Base-by-base conservation (phyloP, 371 early-diverging fungal species). In the Mortierella sp. region DNA sequence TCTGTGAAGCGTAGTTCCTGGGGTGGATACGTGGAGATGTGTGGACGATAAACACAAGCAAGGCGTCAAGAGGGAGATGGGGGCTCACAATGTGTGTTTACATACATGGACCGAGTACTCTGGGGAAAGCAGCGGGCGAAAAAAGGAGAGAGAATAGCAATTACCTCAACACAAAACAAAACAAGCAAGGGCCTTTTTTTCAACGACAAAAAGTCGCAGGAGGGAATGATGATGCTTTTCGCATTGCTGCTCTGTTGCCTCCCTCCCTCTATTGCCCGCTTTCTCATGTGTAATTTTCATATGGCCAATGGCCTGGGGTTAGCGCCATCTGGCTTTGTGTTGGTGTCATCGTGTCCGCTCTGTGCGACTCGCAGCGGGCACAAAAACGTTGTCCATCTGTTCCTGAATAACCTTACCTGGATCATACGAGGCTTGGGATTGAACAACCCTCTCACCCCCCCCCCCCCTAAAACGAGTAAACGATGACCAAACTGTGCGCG, bases 401-500 rank as follows among this genome's bases (percentile, higher is more conserved):
- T 61, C 61, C 61, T 34, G 61, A 61, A 61, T 8, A 34, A 31
- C 31, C 19, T 16, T 26, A 14, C 16, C 31, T 5, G 31, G 16
- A 31, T 6, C 31, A 31, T 19, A 28, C 13, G 5, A 34, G 61
- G 19, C 19, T 26, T 26, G 5, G 6, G 21, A 50, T 1, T 3
- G 13, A 50, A 3, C 50, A 40, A 40, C 26, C 57, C 10, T 28
- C 19, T 61, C 16, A 16, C 61, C 61, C 19, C 61, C 8, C 19
- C 31, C 16, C 5, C 61, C 61, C 19, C 61, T 6, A 34, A 61
- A 61, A 31, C 8, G 28, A 14, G 16, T 67, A 48, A 69, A 75
- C 75, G 69, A 69, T 75, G 69, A 75, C 69, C 40, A 67, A 57
- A 75, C 69, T 74, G 53, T 69, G 69, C 67, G 75, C 75, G 53